These are phyloP conservation scores for Cryphonectria naterciae DNA, from an alignment of 2,329 filamentous ascomycete genomes.

Conservation along the genomic window DNA sequence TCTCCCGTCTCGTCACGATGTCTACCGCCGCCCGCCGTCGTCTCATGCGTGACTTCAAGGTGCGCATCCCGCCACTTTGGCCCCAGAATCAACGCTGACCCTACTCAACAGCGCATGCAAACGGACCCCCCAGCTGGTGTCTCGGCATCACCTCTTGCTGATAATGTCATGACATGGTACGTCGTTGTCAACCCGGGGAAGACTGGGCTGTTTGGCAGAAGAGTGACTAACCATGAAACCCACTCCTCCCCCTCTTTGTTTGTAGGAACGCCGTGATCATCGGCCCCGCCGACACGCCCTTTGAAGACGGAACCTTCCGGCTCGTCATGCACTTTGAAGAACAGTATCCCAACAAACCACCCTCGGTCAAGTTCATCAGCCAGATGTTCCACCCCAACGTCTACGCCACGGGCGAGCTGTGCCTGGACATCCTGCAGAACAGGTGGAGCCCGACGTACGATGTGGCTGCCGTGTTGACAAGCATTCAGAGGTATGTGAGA, in stretches of 20 bases:
- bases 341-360: constrained; percentile 97
- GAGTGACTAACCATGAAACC: constrained; percentile 48
- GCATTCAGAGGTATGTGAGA: constrained; percentile 83
- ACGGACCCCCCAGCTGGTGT: constrained; percentile 97
- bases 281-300: constrained; percentile 93
- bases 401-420: constrained; percentile 94
- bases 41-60: constrained; percentile 99
- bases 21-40: constrained; percentile 94
- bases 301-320: constrained; percentile 96
- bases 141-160: constrained; percentile 91
- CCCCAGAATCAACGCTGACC: constrained; percentile 31
- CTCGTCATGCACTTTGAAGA: constrained; percentile 99
- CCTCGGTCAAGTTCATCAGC: constrained; percentile 97
- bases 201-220: not conserved
- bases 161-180: constrained; percentile 97
- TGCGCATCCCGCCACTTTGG: constrained; percentile 41
- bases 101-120: constrained; percentile 81
- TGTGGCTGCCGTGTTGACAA: constrained; percentile 94
- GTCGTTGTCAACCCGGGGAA: not conserved
- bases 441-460: constrained; percentile 99
- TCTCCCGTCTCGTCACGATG: constrained; percentile 45
- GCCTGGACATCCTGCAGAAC: constrained; percentile 95
- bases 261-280: constrained; percentile 93
- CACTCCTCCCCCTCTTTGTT: too few species aligned
- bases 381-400: constrained; percentile 99